phyloP scores from a whole-genome alignment of 2,329 filamentous ascomycete species.

The Venturia carpophila region DNA sequence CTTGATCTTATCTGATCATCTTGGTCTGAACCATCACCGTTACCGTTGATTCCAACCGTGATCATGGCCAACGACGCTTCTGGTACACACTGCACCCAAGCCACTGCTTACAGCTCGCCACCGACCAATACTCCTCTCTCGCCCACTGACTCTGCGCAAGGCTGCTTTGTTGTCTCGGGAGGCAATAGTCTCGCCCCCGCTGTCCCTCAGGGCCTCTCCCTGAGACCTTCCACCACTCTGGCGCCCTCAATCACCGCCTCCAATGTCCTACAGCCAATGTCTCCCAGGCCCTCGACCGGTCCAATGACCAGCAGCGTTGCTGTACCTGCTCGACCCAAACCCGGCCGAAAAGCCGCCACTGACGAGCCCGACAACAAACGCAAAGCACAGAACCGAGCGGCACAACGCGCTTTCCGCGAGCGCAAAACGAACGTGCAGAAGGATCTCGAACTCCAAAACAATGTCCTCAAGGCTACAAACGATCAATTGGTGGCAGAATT shows the following conservation, averaged over 20 bases:
- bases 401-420: constrained; percentile 85
- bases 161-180: neutral
- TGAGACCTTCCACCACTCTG: constrained; percentile 9
- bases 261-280: neutral
- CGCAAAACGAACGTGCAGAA: constrained; percentile 76
- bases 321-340: constrained; percentile 45
- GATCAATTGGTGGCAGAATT: constrained; percentile 1
- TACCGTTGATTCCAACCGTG: neutral
- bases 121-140: neutral
- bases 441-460: constrained; percentile 41
- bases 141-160: neutral
- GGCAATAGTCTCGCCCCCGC: neutral
- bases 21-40: neutral
- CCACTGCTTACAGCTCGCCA: neutral
- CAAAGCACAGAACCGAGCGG: constrained; percentile 88
- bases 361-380: constrained; percentile 89
- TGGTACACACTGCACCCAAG: neutral
- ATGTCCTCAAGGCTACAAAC: constrained; percentile 2
- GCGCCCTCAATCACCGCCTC: neutral
- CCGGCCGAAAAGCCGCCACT: constrained; percentile 86
- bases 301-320: constrained; percentile 33
- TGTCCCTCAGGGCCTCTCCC: neutral
- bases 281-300: constrained; percentile 21
- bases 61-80: neutral
- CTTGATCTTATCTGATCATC: constrained; percentile 10